A percentile compares a stretch with the other conserved stretches of the same genome.
Evolutionary conservation across 345 rosid species (phyloP).

Genomic region (Euphorbia pulcherrima): DNA sequence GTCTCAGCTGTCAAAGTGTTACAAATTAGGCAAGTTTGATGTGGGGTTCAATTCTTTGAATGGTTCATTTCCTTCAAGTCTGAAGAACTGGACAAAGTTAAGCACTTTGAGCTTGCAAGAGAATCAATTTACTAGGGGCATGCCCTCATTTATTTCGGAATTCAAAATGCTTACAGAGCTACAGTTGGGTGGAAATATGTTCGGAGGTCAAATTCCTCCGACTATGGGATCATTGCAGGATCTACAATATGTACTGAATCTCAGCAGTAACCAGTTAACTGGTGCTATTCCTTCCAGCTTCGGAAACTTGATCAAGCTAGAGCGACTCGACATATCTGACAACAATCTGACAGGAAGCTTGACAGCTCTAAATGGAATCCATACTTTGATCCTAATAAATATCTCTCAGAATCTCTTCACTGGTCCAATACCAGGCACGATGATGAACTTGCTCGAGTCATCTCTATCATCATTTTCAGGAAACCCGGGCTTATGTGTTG

Average conservation of each 20-base stretch:
- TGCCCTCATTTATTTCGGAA: slow-evolving; percentile 54
- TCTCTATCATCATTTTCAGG: slow-evolving; percentile 50
- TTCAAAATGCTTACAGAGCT: slow-evolving; percentile 45
- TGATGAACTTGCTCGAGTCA: slow-evolving; percentile 32
- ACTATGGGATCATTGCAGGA: slow-evolving; percentile 43
- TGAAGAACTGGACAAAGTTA: slow-evolving; percentile 48
- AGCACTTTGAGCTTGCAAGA: slow-evolving; percentile 47
- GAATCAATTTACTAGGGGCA: slow-evolving; percentile 60
- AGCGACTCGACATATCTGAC: slow-evolving; percentile 52
- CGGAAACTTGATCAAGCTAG: slow-evolving; percentile 38
- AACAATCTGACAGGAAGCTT: slow-evolving; percentile 64
- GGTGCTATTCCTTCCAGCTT: slow-evolving; percentile 56
- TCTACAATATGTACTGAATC: slow-evolving; percentile 52
- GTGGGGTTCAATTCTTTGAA: slow-evolving; percentile 58
- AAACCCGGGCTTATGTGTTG: slow-evolving; percentile 56
- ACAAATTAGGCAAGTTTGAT: slow-evolving; percentile 42
- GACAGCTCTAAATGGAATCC: slow-evolving; percentile 34
- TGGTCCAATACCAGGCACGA: slow-evolving; percentile 55
- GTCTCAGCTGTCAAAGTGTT: slow-evolving; percentile 49
- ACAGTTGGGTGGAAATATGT: slow-evolving; percentile 53
- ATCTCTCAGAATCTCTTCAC: slow-evolving; percentile 60
- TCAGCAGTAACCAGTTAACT: slow-evolving; percentile 51
- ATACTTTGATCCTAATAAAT: slow-evolving; percentile 41
- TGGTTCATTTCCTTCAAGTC: slow-evolving; percentile 48
- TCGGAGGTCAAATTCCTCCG: slow-evolving; percentile 66